Conservation (phyloP, 495 filamentous ascomycete genomes). For the Neurospora africana region DNA sequence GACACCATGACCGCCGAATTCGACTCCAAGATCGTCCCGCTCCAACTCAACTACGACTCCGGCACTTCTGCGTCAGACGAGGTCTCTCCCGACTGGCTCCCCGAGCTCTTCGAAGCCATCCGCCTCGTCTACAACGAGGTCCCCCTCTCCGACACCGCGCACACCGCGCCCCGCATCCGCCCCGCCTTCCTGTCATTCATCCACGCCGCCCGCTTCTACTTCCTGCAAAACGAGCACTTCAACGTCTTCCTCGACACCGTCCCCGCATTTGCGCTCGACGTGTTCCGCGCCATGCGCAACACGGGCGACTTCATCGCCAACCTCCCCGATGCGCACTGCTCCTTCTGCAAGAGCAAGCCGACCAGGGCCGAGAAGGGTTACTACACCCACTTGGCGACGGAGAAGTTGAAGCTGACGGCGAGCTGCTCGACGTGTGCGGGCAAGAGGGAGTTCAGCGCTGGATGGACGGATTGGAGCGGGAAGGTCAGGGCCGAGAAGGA, state of each 20-base stretch:
- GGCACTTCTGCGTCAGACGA: not conserved
- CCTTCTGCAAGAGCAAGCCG: slow-evolving; percentile 11
- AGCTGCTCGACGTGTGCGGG: slow-evolving; percentile 9
- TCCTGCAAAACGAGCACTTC: slow-evolving; percentile 10
- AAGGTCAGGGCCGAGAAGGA: not conserved
- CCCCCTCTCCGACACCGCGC: not conserved
- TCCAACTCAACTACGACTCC: slow-evolving; percentile 11
- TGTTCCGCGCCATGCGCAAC: slow-evolving; percentile 12
- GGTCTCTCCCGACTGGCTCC: slow-evolving; percentile 9
- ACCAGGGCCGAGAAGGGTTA: slow-evolving; percentile 6
- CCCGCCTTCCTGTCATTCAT: slow-evolving; percentile 8
- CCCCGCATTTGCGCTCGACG: slow-evolving; percentile 10
- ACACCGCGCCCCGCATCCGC: slow-evolving; percentile 2
- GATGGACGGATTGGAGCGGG: slow-evolving; percentile 6
- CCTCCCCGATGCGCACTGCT: slow-evolving; percentile 9
- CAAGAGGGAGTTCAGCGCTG: not conserved
- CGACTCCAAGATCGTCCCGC: slow-evolving; percentile 3
- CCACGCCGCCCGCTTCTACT: slow-evolving; percentile 13
- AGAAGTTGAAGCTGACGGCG: slow-evolving; percentile 4
- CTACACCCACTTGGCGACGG: slow-evolving; percentile 12
- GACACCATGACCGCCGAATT: slow-evolving; percentile 11
- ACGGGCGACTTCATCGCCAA: slow-evolving; percentile 12
- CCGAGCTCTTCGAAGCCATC: slow-evolving; percentile 17
- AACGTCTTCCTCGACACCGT: slow-evolving; percentile 8
- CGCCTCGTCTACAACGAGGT: slow-evolving; percentile 13